Conservation (phyloP, 352 stramenopile species). For the Globisporangium alternatum region DNA sequence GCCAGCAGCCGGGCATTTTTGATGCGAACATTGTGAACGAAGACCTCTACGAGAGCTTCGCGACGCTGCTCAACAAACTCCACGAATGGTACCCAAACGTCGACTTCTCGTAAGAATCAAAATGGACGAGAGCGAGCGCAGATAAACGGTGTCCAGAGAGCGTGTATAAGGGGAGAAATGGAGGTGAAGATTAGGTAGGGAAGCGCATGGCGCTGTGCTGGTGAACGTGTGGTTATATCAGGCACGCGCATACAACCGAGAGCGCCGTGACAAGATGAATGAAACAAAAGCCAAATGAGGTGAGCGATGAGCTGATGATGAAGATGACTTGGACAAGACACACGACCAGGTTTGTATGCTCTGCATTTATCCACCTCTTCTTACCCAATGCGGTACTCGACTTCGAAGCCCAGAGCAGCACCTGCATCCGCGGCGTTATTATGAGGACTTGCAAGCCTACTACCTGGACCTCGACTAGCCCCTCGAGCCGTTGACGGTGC, state of each 20-base stretch:
- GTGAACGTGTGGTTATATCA: background rate
- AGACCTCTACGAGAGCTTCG: slow-evolving; percentile 82
- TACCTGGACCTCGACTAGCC: slow-evolving; percentile 2
- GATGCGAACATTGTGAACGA: slow-evolving; percentile 89
- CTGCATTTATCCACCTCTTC: background rate
- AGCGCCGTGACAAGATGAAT: slow-evolving; percentile 1
- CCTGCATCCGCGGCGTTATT: background rate
- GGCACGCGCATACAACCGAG: background rate
- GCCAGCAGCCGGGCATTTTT: slow-evolving; percentile 79
- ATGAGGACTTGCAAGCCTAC: slow-evolving; percentile 2
- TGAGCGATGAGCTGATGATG: background rate
- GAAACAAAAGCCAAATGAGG: slow-evolving; percentile 3
- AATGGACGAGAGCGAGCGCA: background rate
- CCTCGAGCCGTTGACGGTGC: background rate
- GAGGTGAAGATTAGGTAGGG: slow-evolving; percentile 9
- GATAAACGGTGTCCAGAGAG: background rate
- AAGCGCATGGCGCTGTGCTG: background rate
- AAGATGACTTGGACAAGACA: background rate
- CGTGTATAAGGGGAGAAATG: background rate
- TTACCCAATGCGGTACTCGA: slow-evolving; percentile 35
- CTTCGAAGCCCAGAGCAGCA: slow-evolving; percentile 31
- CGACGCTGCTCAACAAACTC: slow-evolving; percentile 61
- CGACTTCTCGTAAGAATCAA: slow-evolving; percentile 37
- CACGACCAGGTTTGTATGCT: background rate
- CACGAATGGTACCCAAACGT: slow-evolving; percentile 73